These are phyloP conservation scores for Diplotaxis tenuifolia DNA, from an alignment of 345 rosid genomes.

Conservation along the genomic window DNA sequence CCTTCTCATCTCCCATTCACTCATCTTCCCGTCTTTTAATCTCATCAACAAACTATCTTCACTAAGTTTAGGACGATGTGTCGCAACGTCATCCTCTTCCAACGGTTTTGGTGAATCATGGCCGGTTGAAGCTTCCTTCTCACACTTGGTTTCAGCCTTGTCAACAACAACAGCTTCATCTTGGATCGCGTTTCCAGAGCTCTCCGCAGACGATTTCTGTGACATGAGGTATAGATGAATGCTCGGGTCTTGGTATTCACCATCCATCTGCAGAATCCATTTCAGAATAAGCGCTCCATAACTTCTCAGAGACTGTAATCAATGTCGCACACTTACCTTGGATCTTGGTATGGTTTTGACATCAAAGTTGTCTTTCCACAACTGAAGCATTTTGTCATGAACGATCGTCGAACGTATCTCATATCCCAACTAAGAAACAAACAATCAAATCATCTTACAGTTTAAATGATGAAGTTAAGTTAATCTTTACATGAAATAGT, in stretches of 20 bases:
- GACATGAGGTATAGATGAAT: constrained; percentile 86
- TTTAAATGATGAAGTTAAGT: not conserved
- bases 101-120: constrained; percentile 6
- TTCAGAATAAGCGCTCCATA: not conserved
- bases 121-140: constrained; percentile 15
- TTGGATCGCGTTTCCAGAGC: constrained; percentile 21
- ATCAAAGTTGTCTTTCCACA: constrained; percentile 74
- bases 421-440: constrained; percentile 68
- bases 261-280: constrained; percentile 65
- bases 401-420: constrained; percentile 85
- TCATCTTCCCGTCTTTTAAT: constrained; percentile 50
- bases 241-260: constrained; percentile 78
- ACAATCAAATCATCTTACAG: constrained; percentile 7
- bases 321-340: constrained; percentile 49
- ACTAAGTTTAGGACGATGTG: constrained; percentile 28
- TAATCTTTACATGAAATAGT: not conserved
- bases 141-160: constrained; percentile 22
- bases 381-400: constrained; percentile 81
- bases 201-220: constrained; percentile 39
- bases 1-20: constrained; percentile 92
- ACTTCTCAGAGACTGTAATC: not conserved
- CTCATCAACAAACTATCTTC: constrained; percentile 39
- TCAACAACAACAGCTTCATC: constrained; percentile 32
- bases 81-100: constrained; percentile 23
- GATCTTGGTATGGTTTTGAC: constrained; percentile 69